Base-by-base conservation (phyloP, 2,329 filamentous ascomycete species). In the Aspergillus calidoustus region DNA sequence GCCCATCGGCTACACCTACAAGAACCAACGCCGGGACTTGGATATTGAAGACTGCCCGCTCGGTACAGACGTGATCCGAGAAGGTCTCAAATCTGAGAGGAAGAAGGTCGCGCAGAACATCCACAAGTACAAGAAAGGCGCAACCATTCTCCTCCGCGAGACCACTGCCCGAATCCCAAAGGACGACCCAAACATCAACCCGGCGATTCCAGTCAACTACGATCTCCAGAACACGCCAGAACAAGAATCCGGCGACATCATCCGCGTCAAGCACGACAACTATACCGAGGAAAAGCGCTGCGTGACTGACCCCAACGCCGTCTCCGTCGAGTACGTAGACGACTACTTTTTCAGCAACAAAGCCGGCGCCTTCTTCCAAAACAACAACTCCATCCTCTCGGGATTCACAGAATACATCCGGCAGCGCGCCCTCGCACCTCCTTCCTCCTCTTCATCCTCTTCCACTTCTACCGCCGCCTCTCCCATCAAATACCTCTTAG, bases 41-140 rank as follows among this genome's bases (percentile, higher is more conserved):
- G 95, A 99, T 73, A 98, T 99, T 66, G 95, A 99, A 76, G 93
- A 98, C 74, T 99, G 95, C 69, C 95, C 95, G 6, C 96, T 99
- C 64, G 95, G 91, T 54, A 99, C 95, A 2, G 88, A 91, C 31
- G 91, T 91, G 43, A 90, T 99, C 17, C 86, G 92, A 28, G 83
- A 86, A 66, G 95, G 94, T 28, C 88, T 97, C 81, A 87, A 84
- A 69, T 84, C 85, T 7, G 94, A 97, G 81, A 84, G 94, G n/a
- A 84, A 85, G 71, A 86, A 91, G 60, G 91, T 98, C 68, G 83
- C 84, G 1, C 80, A 84, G 25, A 89, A 95, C 64, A 87, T 91
- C 59, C 76, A 81, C 17, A 87, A 86, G 30, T 98, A 93, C 81
- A 86, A 85, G 64, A 88, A 87, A 62, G 95, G 95, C 51, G 93